Conservation (phyloP, 306 rosid species). For the Rubus parviflorus region DNA sequence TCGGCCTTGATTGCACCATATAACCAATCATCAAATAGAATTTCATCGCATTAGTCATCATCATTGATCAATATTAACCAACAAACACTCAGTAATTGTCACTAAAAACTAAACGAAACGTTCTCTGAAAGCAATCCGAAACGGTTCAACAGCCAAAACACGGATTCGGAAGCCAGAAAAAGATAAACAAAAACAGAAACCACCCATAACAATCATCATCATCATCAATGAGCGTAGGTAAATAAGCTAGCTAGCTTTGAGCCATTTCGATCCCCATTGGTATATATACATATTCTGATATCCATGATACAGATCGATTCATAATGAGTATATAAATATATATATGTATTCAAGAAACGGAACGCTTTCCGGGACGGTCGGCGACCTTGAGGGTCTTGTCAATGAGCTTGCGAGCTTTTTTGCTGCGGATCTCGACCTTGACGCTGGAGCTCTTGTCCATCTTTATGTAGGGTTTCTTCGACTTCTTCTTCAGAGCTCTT, state of each 20-base stretch:
- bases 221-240: neutral
- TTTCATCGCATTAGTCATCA: neutral
- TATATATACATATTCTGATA: neutral
- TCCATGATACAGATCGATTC: neutral
- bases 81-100: no score
- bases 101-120: neutral
- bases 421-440: constrained; percentile 91
- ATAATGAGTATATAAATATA: neutral
- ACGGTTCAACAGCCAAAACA: constrained; percentile 19
- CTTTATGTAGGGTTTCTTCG: constrained; percentile 73
- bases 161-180: constrained; percentile 19
- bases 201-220: neutral
- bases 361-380: constrained; percentile 49
- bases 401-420: constrained; percentile 72
- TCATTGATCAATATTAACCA: neutral
- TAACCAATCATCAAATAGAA: neutral
- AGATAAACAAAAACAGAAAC: neutral
- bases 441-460: constrained; percentile 96
- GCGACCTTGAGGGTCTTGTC: constrained; percentile 86
- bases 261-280: neutral
- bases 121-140: constrained; percentile 16
- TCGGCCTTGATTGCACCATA: neutral
- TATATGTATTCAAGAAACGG: constrained; percentile 16
- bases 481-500: constrained; percentile 51
- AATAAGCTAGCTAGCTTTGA: neutral